Base-by-base conservation (phyloP, 2,329 filamentous ascomycete species). In the Dactylonectria macrodidyma region DNA sequence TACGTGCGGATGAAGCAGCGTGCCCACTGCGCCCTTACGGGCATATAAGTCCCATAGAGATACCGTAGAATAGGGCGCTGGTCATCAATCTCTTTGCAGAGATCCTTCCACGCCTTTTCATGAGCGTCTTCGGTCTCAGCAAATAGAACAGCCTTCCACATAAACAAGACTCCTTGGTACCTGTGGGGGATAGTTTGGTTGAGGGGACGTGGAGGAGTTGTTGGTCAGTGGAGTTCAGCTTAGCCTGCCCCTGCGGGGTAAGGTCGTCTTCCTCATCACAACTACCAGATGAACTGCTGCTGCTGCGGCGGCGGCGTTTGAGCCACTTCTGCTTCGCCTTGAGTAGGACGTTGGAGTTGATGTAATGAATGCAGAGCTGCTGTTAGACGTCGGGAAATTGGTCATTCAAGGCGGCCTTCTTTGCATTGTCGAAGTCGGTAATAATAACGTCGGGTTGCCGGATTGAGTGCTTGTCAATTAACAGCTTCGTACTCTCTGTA, bases 1-100 rank as follows among this genome's bases (percentile, higher is more conserved):
- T 62, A 66, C 41, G 50, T 57, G 36, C 55, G 50, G 50, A 66
- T 66, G 36, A 66, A 66, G 47, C 58, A 66, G 34, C 56, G 59
- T 57, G 58, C 64, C 64, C 44, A 66, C 48, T 62, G 64, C 6
- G 64, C 58, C 50, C 58, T 57, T 44, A 62, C 24, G 47, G 64
- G 64, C 51, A 66, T 47, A 41, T 66, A 66, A 38, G 58, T 22
- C 19, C 19, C 19, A 19, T 19, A 19, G 19, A 19, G 19, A 19
- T 19, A 19, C 19, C 19, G 19, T 19, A 65, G 56, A 36, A 65
- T 65, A 44, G 62, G 38, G 11, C 33, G 54, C 38, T 65, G 57
- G 55, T 58, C 55, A 44, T 58, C 24, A 47, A 60, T 51, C 44
- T 60, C 46, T 36, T 59, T 44, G 33, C 54, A 67, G 30, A 67